phyloP scores from a whole-genome alignment of 1,139 yeast species.

The Yamadazyma dushanensis region DNA sequence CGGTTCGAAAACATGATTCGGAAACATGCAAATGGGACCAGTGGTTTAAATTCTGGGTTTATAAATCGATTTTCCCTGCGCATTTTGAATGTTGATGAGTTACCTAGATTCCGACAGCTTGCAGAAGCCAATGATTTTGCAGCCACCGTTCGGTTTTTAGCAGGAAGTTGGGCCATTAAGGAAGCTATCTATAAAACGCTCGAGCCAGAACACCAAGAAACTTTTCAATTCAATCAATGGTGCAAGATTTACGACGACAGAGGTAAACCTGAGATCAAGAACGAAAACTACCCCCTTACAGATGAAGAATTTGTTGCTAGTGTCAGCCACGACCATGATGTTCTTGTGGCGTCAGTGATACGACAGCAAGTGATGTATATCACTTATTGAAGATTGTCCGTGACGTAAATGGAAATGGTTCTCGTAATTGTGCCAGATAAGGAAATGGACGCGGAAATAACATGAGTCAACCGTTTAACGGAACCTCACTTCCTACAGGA shows the following conservation, averaged over 20 bases:
- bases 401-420: too few species aligned
- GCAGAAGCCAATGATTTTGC: slow-evolving; percentile 17
- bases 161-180: slow-evolving; percentile 73
- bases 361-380: slow-evolving; percentile 29
- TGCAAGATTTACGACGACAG: slow-evolving; percentile 39
- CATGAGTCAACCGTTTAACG: too few species aligned
- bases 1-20: slow-evolving; percentile 49
- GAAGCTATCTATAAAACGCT: slow-evolving; percentile 74
- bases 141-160: slow-evolving; percentile 36
- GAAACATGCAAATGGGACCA: slow-evolving; percentile 12
- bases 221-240: slow-evolving; percentile 65
- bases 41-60: slow-evolving; percentile 25
- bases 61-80: slow-evolving; percentile 42
- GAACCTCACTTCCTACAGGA: too few species aligned
- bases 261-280: slow-evolving; percentile 42
- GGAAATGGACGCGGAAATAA: too few species aligned
- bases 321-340: slow-evolving; percentile 67
- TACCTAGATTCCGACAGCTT: slow-evolving; percentile 32
- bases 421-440: too few species aligned
- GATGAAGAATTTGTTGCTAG: slow-evolving; percentile 55
- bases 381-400: not conserved
- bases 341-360: slow-evolving; percentile 50
- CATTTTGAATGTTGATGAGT: slow-evolving; percentile 53
- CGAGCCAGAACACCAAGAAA: slow-evolving; percentile 45
- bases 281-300: slow-evolving; percentile 24